Conservation (phyloP, 129 eudicot species). For the Ambrosia trifida region DNA sequence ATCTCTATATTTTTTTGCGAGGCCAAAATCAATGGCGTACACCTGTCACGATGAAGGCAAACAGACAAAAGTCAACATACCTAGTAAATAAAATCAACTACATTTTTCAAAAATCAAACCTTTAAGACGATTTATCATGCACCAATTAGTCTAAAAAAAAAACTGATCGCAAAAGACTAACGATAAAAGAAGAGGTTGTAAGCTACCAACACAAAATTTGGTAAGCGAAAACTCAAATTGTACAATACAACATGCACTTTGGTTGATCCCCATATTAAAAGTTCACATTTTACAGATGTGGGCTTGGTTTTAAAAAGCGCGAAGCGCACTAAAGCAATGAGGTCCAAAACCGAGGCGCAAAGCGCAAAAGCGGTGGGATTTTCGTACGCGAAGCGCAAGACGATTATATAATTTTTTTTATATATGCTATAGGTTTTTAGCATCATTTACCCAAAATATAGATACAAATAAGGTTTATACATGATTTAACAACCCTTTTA, state of each 20-base stretch:
- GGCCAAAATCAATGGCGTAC: slow-evolving; percentile 77
- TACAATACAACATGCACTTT: neutral
- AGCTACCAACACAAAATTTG: slow-evolving; percentile 4
- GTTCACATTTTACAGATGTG: neutral
- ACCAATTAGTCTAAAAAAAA: no score
- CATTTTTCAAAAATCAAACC: neutral
- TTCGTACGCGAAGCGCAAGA: no score
- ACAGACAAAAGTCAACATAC: neutral
- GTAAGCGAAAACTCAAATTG: neutral
- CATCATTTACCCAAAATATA: no score
- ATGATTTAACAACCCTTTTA: no score
- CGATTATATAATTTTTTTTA: no score
- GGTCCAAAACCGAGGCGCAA: no score
- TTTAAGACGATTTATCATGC: no score
- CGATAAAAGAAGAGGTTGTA: neutral
- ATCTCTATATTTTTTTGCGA: slow-evolving; percentile 88
- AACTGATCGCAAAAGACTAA: neutral
- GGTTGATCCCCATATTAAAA: neutral
- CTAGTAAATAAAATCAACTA: neutral
- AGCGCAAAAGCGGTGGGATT: no score
- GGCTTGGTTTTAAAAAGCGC: no score
- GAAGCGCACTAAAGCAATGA: no score
- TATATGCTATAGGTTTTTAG: no score
- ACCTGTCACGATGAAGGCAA: slow-evolving; percentile 45
- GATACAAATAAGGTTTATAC: no score